Evolutionary conservation across 441 rosid species (phyloP), one percentile per base, ranked within the genome.

Genomic region (Euphorbia celastroides): DNA sequence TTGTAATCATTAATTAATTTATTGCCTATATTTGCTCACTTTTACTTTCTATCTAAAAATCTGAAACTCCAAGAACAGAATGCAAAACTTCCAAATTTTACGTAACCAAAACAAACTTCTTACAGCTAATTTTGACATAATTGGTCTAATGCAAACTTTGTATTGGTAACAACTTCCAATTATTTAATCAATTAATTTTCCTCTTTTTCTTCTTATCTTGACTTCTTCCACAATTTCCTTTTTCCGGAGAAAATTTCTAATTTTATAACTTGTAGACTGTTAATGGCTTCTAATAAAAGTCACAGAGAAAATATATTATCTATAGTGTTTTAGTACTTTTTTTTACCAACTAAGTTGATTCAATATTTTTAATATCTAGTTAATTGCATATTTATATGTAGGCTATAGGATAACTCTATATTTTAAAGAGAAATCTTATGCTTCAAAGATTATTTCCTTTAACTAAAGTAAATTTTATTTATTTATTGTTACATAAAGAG

Each of bases 381-480:
- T 38, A 38, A 38, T 5, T 14, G 1, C 7, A 61, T 16, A 14
- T 11, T 7, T 23, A 41, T 38, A 32, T 23, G 17, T 7, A 19
- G 22, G 54, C 22, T 48, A 17, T 2, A 31, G n/a, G n/a, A n/a
- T n/a, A n/a, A n/a, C n/a, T n/a, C n/a, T n/a, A n/a, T 54, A 26
- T 19, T 66, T 16, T 54, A 65, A 54, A 56, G 62, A 38, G 44
- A 57, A 67, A 5, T 61, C 64, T 70, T 71, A 25, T 36, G 25
- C 42, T 69, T 34, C 51, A 51, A 38, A 36, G 28, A 67, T 44
- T 59, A 28, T 4, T 27, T 51, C 36, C 26, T 20, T n/a, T 60
- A 20, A 50, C 19, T 59, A 34, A 55, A n/a, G 66, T 25, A 23
- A 20, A 59, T 34, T 34, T 34, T 9, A 1, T 32, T n/a, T 23